Conservation (phyloP, 192 early-diverging fungal species). For the Coemansia sp. region DNA sequence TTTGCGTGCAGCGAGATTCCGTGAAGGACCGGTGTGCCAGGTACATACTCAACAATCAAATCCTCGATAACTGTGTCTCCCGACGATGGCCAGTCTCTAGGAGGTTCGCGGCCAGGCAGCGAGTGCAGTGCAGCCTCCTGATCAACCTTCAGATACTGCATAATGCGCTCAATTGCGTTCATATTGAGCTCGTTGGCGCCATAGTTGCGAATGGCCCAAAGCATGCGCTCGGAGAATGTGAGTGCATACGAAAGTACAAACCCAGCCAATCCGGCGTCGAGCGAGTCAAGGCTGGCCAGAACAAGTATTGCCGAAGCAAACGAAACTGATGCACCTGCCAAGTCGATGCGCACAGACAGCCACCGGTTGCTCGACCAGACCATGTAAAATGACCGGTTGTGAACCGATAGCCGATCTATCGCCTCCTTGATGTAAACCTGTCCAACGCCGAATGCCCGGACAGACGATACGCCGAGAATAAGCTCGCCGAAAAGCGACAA, state of each 20-base stretch:
- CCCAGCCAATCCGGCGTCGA: slow-evolving; percentile 84
- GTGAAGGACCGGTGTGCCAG: slow-evolving; percentile 74
- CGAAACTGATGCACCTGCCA: slow-evolving; percentile 68
- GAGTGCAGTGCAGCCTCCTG: slow-evolving; percentile 63
- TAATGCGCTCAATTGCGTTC: slow-evolving; percentile 81
- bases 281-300: slow-evolving; percentile 41
- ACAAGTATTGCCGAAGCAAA: slow-evolving; percentile 68
- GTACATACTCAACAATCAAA: slow-evolving; percentile 70
- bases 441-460: slow-evolving; percentile 77
- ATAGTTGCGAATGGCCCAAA: slow-evolving; percentile 81
- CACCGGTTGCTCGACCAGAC: slow-evolving; percentile 79
- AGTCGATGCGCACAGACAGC: slow-evolving; percentile 77
- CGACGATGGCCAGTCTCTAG: neutral
- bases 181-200: slow-evolving; percentile 78
- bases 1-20: slow-evolving; percentile 66
- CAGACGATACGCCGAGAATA: slow-evolving; percentile 69
- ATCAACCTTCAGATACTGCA: slow-evolving; percentile 74
- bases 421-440: slow-evolving; percentile 64
- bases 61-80: slow-evolving; percentile 59
- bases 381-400: slow-evolving; percentile 81
- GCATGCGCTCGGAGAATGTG: slow-evolving; percentile 70
- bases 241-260: slow-evolving; percentile 79
- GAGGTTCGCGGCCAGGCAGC: neutral
- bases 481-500: slow-evolving; percentile 80
- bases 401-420: slow-evolving; percentile 58